Base-by-base conservation (phyloP, 1,284 basidiomycete species). In the Termitomyces sp. region DNA sequence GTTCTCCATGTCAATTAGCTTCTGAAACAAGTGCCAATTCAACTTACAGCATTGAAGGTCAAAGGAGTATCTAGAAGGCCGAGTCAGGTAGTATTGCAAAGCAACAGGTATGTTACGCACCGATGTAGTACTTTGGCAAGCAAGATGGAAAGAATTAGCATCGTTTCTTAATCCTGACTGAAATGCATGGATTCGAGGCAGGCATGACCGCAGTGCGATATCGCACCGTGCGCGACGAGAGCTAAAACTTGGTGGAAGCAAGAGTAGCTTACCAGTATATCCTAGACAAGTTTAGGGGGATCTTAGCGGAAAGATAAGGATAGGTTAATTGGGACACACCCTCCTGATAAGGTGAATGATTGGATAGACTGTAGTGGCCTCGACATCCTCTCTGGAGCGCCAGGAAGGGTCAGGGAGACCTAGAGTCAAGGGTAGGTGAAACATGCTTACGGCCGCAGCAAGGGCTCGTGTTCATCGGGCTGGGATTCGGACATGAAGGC, bases 271-370 rank as follows among this genome's bases (percentile, higher is more conserved):
- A 85, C 87, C 64, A 76, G 75, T 51, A 84, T 69, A 66, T 88
- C 86, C 85, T 88, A 60, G 2, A n/a, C 8, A 19, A 38, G 8
- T 12, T 21, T 10, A 36, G 24, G 26, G 7, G 30, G 52, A 58
- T 1, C 45, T 30, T 6, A 49, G 28, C 36, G 1, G 15, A 38
- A 24, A 31, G 15, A 38, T 21, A 6, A 36, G 15, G 34, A 17
- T 42, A 41, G 13, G n/a, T 12, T 13, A 31, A 2, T 24, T 1
- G 33, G 8, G 41, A 68, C 71, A 43, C 52, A 86, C 86, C 52
- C 72, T 66, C 70, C 82, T 74, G 58, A 89, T 82, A 73, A 83
- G 79, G 56, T 86, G 86, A 50, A 90, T 85, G 49, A 86, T 71
- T n/a, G 88, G 87, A 64, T 86, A 90, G 1, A 90, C 86, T 21